These are phyloP conservation scores for Termitomyces sp. DNA, from an alignment of 768 basidiomycete species.

Conservation along the genomic window DNA sequence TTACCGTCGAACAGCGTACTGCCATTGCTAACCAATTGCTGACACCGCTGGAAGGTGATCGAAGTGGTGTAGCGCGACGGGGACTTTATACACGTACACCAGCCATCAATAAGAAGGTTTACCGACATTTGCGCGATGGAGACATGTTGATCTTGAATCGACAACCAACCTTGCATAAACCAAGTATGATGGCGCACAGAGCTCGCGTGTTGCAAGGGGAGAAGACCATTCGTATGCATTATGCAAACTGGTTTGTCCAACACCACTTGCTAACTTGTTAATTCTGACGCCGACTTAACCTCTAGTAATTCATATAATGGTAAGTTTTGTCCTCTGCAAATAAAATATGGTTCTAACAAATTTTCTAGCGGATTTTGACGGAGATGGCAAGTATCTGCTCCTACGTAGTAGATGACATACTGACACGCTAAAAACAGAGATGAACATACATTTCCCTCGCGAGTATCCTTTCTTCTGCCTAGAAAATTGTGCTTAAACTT, in stretches of 20 bases:
- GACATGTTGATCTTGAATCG: slow-evolving; percentile 95
- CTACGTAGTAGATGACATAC: neutral
- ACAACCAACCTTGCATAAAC: slow-evolving; percentile 97
- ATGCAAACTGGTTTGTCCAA: slow-evolving; percentile 86
- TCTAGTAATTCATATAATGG: slow-evolving; percentile 95
- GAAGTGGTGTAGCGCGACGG: slow-evolving; percentile 34
- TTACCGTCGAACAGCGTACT: slow-evolving; percentile 83
- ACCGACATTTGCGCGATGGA: slow-evolving; percentile 89
- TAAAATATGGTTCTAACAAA: neutral
- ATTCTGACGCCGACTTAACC: neutral
- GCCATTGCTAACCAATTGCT: slow-evolving; percentile 94
- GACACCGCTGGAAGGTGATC: slow-evolving; percentile 81
- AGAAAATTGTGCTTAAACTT: neutral
- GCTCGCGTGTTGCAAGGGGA: slow-evolving; percentile 91
- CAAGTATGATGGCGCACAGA: slow-evolving; percentile 98
- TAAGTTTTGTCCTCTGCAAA: slow-evolving; percentile 27
- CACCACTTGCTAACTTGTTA: neutral
- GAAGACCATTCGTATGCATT: slow-evolving; percentile 99
- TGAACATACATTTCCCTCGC: slow-evolving; percentile 99
- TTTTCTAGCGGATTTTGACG: slow-evolving; percentile 79
- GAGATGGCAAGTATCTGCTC: slow-evolving; percentile 56
- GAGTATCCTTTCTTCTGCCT: slow-evolving; percentile 25
- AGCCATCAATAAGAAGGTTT: slow-evolving; percentile 94
- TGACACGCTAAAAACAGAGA: slow-evolving; percentile 50
- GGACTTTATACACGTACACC: slow-evolving; percentile 74